Base-by-base conservation (phyloP, 2,329 filamentous ascomycete genomes). In the Penicillium sp. region DNA sequence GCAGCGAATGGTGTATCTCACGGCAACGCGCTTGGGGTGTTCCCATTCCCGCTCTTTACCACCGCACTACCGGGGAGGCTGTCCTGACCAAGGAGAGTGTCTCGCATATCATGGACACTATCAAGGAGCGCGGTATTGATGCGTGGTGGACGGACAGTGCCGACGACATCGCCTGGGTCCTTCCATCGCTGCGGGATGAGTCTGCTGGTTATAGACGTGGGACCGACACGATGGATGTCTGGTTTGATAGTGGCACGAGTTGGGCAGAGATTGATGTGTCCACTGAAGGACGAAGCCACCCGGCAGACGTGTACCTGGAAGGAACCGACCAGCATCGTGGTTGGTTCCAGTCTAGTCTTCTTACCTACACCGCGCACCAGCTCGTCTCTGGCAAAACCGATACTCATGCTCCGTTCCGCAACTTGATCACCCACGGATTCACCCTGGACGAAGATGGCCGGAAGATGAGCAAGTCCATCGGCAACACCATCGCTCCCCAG, bases 381-480 rank as follows among this genome's bases (percentile, higher is more conserved):
- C 69, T 73, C 36, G 68, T 72, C 3, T 69, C 72, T 2, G 58
- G 67, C 0, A 62, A 67, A 4, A 59, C 54, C 0, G 63, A 69
- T 4, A 63, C 51, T 26, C 71, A 70, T 58, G 80, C 93, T 0
- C 94, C 94, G 0, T 99, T 95, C 77, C 89, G 86, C 66, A 89
- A 85, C 3, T 79, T 99, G n/a, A 87, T 97, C 54, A 99, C 94
- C 0, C 94, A 99, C 68, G 94, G 94, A 1, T 99, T 99, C 69
- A 92, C 91, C 0, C 83, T 99, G 2, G 94, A 99, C 64, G 82
- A 88, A 43, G 78, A 89, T 29, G 92, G 92, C n/a, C 91, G 90
- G 68, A 99, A 99, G 72, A 99, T 99, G 94, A 97, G 92, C 68
- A 99, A 99, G 72, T 97, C 91, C 0, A 76, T 97, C 1, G 94